Base-by-base conservation (phyloP, 2,329 filamentous ascomycete species). In the Aspergillus sergii region DNA sequence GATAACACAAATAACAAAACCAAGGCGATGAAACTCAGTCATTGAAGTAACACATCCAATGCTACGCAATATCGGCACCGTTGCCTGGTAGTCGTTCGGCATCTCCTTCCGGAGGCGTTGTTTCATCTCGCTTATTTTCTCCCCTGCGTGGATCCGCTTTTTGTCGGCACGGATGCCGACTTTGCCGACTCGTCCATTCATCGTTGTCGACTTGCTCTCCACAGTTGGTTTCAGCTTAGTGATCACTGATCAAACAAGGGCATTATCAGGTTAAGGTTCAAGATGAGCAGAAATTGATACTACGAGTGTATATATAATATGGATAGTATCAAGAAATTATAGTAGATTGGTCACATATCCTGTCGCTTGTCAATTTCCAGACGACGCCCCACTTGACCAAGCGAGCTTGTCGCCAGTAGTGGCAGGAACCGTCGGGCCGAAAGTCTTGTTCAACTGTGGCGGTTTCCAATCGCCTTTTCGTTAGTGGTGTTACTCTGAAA, bases 361-460 rank as follows among this genome's bases (percentile, higher is more conserved):
- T 36, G 34, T 16, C 34, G 19, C 14, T 43, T 43, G 1, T 43
- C 8, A 43, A 43, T 43, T 4, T 43, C 41, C 10, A 21, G 6
- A 23, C 4, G 4, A 12, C 8, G 14, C 51, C 26, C 58, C 58
- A 59, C 51, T 54, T 54, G 26, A 48, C 48, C 46, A 54, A 59
- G 58, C 34, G 43, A 59, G 58, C 58, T 59, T 59, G 58, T 59
- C 48, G 57, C 34, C 28, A 53, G 12, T 43, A 19, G 57, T 43
- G n/a, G 45, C 46, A 59, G 16, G 57, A 32, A 16, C 45, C 32
- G 23, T 39, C 45, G 32, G n/a, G 26, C 36, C 14, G 16, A 21
- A 57, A 57, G 51, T 54, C 32, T 54, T 30, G 50, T 28, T 39
- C 9, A 6, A 16, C 34, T 16, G 43, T 46, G 43, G 43, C 43